These are phyloP conservation scores for Musa beccarii DNA, from an alignment of 176 grass and related monocot species.

Conservation along the genomic window DNA sequence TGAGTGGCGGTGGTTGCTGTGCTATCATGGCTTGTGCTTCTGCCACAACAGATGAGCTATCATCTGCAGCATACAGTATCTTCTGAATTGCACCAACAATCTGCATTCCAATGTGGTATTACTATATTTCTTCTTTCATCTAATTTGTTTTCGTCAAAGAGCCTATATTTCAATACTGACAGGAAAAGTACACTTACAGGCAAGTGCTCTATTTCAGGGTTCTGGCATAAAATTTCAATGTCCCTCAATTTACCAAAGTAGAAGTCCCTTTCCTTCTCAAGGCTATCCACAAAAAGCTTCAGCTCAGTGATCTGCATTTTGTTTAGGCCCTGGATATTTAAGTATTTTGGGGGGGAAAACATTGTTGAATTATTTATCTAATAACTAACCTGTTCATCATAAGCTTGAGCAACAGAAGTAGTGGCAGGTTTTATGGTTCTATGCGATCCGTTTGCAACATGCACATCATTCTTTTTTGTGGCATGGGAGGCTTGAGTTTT, in stretches of 20 bases:
- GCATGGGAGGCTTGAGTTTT: slow-evolving; percentile 45
- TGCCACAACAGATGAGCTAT: slow-evolving; percentile 22
- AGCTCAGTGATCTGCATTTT: slow-evolving; percentile 73
- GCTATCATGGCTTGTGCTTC: slow-evolving; percentile 57
- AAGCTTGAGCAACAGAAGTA: slow-evolving; percentile 38
- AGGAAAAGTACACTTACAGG: slow-evolving; percentile 32
- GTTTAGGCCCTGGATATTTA: neutral
- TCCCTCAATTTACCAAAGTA: slow-evolving; percentile 93
- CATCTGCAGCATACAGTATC: slow-evolving; percentile 70
- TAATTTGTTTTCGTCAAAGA: too few relatives aligned
- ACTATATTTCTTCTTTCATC: too few relatives aligned
- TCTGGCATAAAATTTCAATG: slow-evolving; percentile 81
- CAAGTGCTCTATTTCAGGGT: slow-evolving; percentile 48
- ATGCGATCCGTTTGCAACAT: slow-evolving; percentile 33
- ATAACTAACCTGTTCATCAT: slow-evolving; percentile 56
- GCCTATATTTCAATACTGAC: neutral
- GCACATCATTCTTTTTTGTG: slow-evolving; percentile 30
- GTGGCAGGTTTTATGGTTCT: slow-evolving; percentile 32
- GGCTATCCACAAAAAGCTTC: slow-evolving; percentile 79
- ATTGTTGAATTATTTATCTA: neutral
- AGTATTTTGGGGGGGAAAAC: neutral
- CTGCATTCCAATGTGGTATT: slow-evolving; percentile 23
- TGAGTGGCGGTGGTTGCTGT: slow-evolving; percentile 39
- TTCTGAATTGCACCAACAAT: slow-evolving; percentile 49
- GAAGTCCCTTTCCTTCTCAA: slow-evolving; percentile 96